Evolutionary conservation across 306 rosid genomes (phyloP).

Genomic region (Ceratonia siliqua): DNA sequence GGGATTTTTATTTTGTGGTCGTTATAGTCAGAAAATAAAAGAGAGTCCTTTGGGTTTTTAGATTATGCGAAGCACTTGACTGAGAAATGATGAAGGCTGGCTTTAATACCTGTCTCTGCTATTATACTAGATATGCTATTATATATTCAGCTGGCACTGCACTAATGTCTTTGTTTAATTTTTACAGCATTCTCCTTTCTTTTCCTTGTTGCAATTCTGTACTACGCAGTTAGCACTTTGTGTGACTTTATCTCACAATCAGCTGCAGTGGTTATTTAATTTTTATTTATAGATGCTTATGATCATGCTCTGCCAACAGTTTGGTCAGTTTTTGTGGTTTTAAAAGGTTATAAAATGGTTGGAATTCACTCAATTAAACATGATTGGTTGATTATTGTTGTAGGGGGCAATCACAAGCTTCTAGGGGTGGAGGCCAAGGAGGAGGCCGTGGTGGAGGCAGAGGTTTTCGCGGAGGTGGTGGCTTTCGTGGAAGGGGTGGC

Average conservation of each 20-base stretch:
- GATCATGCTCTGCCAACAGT: not conserved
- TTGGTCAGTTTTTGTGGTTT: not conserved
- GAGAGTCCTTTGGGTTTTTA: not conserved
- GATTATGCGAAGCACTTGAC: not conserved
- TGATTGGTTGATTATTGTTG: constrained; percentile 31
- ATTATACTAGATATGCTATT: not conserved
- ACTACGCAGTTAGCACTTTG: not conserved
- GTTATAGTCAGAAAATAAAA: not conserved
- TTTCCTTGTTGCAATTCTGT: not conserved
- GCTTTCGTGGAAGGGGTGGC: constrained; percentile 83
- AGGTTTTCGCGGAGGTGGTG: constrained; percentile 58
- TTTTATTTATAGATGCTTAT: not conserved
- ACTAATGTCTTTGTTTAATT: not conserved
- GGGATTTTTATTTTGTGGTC: not conserved
- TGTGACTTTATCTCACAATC: not conserved
- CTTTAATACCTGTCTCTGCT: not conserved
- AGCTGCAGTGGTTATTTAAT: not conserved
- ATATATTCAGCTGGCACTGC: not conserved
- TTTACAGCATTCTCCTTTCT: not conserved
- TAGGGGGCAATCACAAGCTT: constrained; percentile 68
- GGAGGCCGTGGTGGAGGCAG: constrained; percentile 64
- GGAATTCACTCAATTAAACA: too few species aligned
- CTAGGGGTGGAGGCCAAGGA: constrained; percentile 65
- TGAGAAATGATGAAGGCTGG: not conserved
- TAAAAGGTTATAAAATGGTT: not conserved